Evolutionary conservation across 352 stramenopile species (phyloP), one percentile per base, ranked within the genome.

Genomic region (Peronosclerospora sorghi): DNA sequence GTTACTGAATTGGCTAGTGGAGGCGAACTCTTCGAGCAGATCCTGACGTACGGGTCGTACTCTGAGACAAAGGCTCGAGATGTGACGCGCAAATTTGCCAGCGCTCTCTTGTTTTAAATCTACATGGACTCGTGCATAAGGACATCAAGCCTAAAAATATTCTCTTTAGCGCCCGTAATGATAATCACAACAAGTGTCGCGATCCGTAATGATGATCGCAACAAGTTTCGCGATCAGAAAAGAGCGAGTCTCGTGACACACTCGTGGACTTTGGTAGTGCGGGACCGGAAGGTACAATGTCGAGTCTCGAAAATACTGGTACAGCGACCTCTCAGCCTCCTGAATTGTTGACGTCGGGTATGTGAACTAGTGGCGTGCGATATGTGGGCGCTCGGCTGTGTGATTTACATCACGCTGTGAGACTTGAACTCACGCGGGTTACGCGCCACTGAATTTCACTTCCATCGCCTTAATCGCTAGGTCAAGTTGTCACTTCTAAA

Each of bases 371-470:
- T 7, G n/a, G 72, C 68, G 8, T 78, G 67, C 14, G 78, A 91
- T 59, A 83, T 88, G 65, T 91, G 78, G 78, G 67, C 74, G 0
- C 55, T 96, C 7, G 91, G 91, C 21, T 89, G 93, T 32, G 95
- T 97, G 64, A 65, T 97, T 5, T 97, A 96, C 64, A 96, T 97
- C 41, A 85, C 95, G 70, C 69, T 97, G 8, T 92, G 81, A 20
- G 87, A 87, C 32, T 60, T 78, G 10, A 87, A 97, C 59, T 89
- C 91, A n/a, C n/a, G n/a, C n/a, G n/a, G n/a, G n/a, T n/a, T n/a
- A n/a, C n/a, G n/a, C n/a, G n/a, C n/a, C n/a, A n/a, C n/a, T n/a
- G n/a, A n/a, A n/a, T n/a, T n/a, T n/a, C n/a, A n/a, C n/a, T n/a
- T n/a, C n/a, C n/a, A n/a, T n/a, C n/a, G n/a, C n/a, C n/a, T n/a